Evolutionary conservation across 352 stramenopile species (phyloP), one percentile per base, ranked within the genome.

Genomic region (Phytophthora lateralis): DNA sequence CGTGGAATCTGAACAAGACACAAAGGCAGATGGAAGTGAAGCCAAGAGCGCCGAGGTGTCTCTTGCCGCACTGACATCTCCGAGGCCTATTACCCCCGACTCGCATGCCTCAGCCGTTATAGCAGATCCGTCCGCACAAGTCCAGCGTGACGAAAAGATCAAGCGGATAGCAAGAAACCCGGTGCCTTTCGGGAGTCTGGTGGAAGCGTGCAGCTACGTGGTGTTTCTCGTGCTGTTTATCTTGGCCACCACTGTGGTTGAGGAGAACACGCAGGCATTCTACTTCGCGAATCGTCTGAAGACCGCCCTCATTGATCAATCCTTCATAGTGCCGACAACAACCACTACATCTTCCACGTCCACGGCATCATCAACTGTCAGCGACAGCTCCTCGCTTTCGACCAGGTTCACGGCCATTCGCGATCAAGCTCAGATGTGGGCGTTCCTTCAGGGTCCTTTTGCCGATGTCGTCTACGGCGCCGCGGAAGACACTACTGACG

Each of bases 261-360:
- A 77, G 20, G 68, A 78, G 20, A 63, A 76, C 49, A 68, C 69
- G 17, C 63, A 85, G 26, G 66, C 65, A 2, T 92, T 90, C 50
- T 92, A 83, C 74, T 90, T 89, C 54, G 65, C 76, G 10, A 79
- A 88, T 43, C 78, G 78, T 49, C 58, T 90, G 4, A 73, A 73
- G 29, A 69, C 54, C 5, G 76, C 79, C 11, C 50, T 92, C 8
- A 55, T 80, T 7, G 71, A 78, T 2, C 75, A 81, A 15, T 64
- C 71, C 21, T 90, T 90, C 57, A 69, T 72, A 24, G 61, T 77
- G 5, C 48, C 69, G 6, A 29, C 39, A 12, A 54, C 41, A 2
- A 30, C 55, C 12, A 46, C 51, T 29, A 50, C 56, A 6, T 55
- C 37, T n/a, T 69, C 48, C 2, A 66, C 55, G 26, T 61, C 62